Evolutionary conservation across 306 rosid species (phyloP).

Genomic region (Quercus ilex): DNA sequence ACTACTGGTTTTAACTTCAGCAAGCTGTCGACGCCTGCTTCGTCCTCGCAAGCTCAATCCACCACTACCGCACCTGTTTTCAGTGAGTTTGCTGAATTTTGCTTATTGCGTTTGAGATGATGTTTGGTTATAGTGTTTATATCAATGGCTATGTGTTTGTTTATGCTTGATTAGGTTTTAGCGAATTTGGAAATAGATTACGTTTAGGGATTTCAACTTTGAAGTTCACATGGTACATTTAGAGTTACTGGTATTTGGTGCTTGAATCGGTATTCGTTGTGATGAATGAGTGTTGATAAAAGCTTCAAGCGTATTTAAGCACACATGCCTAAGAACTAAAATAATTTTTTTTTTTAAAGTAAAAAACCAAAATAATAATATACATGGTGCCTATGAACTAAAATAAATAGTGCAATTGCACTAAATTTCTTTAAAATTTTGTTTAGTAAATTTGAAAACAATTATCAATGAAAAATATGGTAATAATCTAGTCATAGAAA

Average conservation of each 20-base stretch:
- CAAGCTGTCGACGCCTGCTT: conserved; percentile 23
- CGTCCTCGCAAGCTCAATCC: conserved; percentile 36
- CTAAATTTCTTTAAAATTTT: too few relatives aligned
- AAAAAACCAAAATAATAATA: too few relatives aligned
- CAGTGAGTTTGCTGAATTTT: conserved; percentile 18
- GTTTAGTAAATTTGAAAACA: too few relatives aligned
- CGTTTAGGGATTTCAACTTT: neutral
- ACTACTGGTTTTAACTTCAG: conserved; percentile 18
- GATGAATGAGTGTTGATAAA: neutral
- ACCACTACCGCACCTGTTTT: conserved; percentile 22
- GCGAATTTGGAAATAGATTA: neutral
- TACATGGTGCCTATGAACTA: too few relatives aligned
- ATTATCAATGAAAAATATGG: too few relatives aligned
- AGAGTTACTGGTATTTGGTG: neutral
- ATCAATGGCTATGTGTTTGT: neutral
- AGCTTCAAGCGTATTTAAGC: too few relatives aligned
- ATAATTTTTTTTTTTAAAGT: too few relatives aligned
- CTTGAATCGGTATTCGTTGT: neutral
- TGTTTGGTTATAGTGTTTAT: neutral
- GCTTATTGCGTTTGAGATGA: neutral
- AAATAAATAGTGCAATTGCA: too few relatives aligned
- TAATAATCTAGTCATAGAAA: too few relatives aligned
- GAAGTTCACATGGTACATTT: neutral
- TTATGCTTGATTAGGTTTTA: neutral
- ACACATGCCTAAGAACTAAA: too few relatives aligned